Conservation (phyloP, 768 basidiomycete species). For the Leucocoprinus birnbaumii region DNA sequence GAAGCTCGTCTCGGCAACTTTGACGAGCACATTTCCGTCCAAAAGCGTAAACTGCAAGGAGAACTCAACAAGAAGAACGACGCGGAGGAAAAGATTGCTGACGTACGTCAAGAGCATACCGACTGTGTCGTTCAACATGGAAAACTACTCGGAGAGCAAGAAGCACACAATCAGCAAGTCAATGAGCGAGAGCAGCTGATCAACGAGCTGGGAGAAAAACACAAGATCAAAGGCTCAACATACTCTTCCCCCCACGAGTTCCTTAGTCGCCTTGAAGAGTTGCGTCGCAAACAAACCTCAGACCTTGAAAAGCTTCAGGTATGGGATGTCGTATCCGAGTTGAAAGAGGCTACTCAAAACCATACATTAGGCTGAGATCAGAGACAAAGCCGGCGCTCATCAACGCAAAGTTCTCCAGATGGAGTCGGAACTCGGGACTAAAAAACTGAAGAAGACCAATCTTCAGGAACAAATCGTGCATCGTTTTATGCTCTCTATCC, state of each 20-base stretch:
- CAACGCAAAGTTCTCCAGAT: conserved; percentile 55
- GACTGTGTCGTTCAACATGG: conserved; percentile 62
- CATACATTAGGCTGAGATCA: conserved; percentile 46
- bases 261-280: conserved; percentile 56
- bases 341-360: neutral
- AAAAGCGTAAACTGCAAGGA: conserved; percentile 44
- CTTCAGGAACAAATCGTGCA: conserved; percentile 59
- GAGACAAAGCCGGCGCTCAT: conserved; percentile 60
- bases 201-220: conserved; percentile 61
- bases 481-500: neutral
- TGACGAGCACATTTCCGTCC: conserved; percentile 50
- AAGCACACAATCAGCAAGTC: conserved; percentile 75
- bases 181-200: conserved; percentile 72
- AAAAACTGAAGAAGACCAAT: conserved; percentile 50
- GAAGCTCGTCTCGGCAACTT: conserved; percentile 53
- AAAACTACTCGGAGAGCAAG: conserved; percentile 66
- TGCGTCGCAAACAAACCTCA: conserved; percentile 57
- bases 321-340: conserved; percentile 3
- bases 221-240: conserved; percentile 74
- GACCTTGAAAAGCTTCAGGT: conserved; percentile 74
- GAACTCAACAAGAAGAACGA: conserved; percentile 56
- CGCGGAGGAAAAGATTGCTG: conserved; percentile 56
- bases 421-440: conserved; percentile 49
- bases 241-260: conserved; percentile 72
- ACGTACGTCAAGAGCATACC: conserved; percentile 49